Base-by-base conservation (phyloP, 2,329 filamentous ascomycete genomes). In the Fusarium chlamydosporum region DNA sequence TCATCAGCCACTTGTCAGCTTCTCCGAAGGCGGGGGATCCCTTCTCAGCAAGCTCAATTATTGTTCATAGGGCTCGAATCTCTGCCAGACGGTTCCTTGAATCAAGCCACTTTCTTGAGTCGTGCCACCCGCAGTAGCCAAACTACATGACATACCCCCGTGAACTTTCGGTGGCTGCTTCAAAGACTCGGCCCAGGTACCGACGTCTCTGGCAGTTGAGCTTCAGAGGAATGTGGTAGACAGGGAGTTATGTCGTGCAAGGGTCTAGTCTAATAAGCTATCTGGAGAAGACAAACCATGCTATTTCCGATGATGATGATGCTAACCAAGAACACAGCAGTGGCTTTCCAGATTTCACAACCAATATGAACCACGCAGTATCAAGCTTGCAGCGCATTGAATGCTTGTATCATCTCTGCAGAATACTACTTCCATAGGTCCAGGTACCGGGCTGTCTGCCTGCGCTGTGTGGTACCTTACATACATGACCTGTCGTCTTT, bases 191-290 rank as follows among this genome's bases (percentile, higher is more conserved):
- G 45, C 20, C 43, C 50, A 73, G 67, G 57, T 73, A 65, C 69
- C 69, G 67, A 65, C 42, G 41, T 55, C 61, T 50, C 55, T 64
- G 47, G 67, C 64, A 40, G 60, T 50, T 65, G 27, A 16, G 34
- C 18, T 48, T 45, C 38, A 37, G 47, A 61, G 58, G 52, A 64
- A 73, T 74, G 72, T 74, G 72, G 67, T 40, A 74, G 68, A 74
- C 72, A 73, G 64, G 71, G 70, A 62, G 35, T 37, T 60, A 48
- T 43, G 27, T 45, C 31, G 42, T 51, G 61, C 72, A 74, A 69
- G 72, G 72, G 68, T 65, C 16, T 18, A 29, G 23, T 45, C 16
- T 29, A 12, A 18, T 16, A 45, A 45, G 41, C 26, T 45, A 6
- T 40, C 29, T 15, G 35, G 16, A 33, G 41, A 48, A 38, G 31